Evolutionary conservation across 352 stramenopile species (phyloP), one percentile per base, ranked within the genome.

Genomic region (Pythium pyrilobum): DNA sequence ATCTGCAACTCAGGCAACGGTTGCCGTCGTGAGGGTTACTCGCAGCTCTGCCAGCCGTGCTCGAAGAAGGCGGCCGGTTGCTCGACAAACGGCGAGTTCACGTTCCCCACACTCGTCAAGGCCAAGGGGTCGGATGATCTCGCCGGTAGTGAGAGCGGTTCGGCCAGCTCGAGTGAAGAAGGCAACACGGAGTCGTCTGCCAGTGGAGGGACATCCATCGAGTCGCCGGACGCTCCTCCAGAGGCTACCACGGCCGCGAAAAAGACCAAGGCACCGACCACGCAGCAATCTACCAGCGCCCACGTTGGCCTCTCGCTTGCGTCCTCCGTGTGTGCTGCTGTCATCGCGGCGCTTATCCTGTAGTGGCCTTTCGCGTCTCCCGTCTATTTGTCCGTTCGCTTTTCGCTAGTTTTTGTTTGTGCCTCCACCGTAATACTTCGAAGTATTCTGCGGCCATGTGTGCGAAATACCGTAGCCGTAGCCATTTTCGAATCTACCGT

Each of bases 31-130:
- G 62, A 71, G 32, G 55, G 59, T 1, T 69, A 62, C 36, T 53
- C 62, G n/a, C 66, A 75, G 61, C 37, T 78, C 7, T 78, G 69
- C 29, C 27, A 60, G 46, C 42, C 55, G 20, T 78, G 69, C 39
- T 31, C 42, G 12, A 44, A 40, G 4, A 48, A 62, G 33, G 34
- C 21, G 1, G 32, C 25, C 16, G 60, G 44, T 11, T 68, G 60
- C 18, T 33, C 25, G 43, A 42, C 21, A 7, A 32, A 49, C 23
- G 24, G 13, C 18, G 42, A 42, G 23, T 68, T 45, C 27, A 44
- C 48, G 38, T 68, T 61, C 54, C 60, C 60, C 9, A 38, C 33
- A 25, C 54, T 68, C 10, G 16, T 39, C 18, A 67, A 63, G 60
- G 52, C 47, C 0, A 40, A 42, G 20, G 33, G 29, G 25, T 18